These are phyloP conservation scores for Pleurotus salmoneostramineus DNA, from an alignment of 768 basidiomycete species.

Conservation along the genomic window DNA sequence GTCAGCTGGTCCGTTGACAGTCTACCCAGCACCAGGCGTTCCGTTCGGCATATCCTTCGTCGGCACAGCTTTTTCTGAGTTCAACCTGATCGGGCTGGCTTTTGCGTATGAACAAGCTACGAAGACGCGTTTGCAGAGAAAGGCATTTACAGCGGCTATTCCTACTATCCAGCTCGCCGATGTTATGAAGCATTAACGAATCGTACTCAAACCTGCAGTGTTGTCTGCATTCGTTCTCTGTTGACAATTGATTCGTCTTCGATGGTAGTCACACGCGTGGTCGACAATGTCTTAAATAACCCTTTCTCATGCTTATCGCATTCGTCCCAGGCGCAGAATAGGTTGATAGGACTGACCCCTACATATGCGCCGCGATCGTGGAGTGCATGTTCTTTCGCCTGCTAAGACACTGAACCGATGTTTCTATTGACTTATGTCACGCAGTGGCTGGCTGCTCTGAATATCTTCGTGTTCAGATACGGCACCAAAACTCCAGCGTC, in stretches of 20 bases:
- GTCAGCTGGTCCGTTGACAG: conserved; percentile 34
- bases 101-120: conserved; percentile 69
- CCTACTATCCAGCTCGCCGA: conserved; percentile 25
- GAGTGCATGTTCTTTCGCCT: too few species aligned
- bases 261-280: not conserved
- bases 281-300: too few species aligned
- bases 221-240: too few species aligned
- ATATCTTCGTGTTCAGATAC: not conserved
- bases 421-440: not conserved
- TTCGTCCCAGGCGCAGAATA: too few species aligned
- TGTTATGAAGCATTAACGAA: not conserved
- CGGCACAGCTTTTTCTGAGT: conserved; percentile 60
- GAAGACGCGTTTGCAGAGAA: conserved; percentile 41
- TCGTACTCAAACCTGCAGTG: not conserved
- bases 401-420: not conserved
- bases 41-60: conserved; percentile 63
- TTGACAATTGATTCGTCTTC: not conserved
- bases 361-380: too few species aligned
- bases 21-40: conserved; percentile 50
- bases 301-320: not conserved
- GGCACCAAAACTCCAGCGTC: not conserved
- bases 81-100: conserved; percentile 49
- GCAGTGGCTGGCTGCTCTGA: not conserved
- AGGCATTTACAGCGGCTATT: conserved; percentile 49
- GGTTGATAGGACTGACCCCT: too few species aligned